Evolutionary conservation across 495 filamentous ascomycete genomes (phyloP).

Genomic region (Talaromyces thailandensis): DNA sequence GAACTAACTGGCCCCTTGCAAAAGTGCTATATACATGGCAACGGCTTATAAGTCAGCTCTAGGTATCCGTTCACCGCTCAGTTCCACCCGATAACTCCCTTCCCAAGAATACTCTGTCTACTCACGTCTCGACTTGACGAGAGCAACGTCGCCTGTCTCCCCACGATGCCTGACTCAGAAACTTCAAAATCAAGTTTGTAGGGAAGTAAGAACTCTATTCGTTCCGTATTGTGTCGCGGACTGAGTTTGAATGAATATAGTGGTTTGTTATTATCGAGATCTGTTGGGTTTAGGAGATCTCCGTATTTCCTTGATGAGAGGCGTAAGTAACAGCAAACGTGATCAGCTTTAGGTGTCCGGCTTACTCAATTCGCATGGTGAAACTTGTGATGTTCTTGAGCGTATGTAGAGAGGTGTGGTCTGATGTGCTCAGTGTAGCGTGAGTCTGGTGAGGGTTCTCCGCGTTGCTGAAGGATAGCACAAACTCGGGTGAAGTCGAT

Average conservation of each 20-base stretch:
- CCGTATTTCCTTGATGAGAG: not conserved
- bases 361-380: not conserved
- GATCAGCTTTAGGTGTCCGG: not conserved
- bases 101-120: constrained; percentile 8
- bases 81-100: constrained; percentile 33
- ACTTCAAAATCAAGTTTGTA: constrained; percentile 48
- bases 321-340: not conserved
- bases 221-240: constrained; percentile 1
- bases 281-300: not conserved
- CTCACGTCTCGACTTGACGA: constrained; percentile 16
- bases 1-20: too few relatives aligned
- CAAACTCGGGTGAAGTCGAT: not conserved
- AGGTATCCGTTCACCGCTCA: constrained; percentile 6
- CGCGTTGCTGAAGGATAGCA: not conserved
- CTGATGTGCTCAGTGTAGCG: not conserved
- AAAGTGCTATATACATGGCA: not conserved
- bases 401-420: not conserved
- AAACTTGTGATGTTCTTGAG: not conserved
- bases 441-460: not conserved
- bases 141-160: constrained; percentile 26
- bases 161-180: constrained; percentile 32
- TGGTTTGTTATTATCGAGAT: not conserved
- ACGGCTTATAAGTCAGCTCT: not conserved
- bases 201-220: constrained; percentile 44
- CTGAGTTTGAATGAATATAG: not conserved